Conservation (phyloP, 148 eudicot genomes). For the Nepenthes mirabilis region DNA sequence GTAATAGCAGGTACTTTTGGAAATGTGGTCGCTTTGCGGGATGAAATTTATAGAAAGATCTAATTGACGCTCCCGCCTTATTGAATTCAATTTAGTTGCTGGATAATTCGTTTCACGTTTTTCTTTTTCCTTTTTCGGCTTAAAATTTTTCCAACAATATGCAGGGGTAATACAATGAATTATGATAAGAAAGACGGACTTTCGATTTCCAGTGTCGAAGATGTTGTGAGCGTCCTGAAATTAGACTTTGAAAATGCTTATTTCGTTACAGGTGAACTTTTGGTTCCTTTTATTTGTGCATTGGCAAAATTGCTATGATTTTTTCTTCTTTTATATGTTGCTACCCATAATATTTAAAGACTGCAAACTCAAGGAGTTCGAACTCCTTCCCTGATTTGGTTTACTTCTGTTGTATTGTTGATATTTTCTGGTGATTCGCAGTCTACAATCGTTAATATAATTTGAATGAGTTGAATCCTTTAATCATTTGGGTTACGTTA, state of each 20-base stretch:
- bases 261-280: slow-evolving; percentile 60
- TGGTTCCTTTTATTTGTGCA: not conserved
- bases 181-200: slow-evolving; percentile 16
- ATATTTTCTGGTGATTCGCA: no score
- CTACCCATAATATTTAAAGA: no score
- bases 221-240: slow-evolving; percentile 40
- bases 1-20: slow-evolving; percentile 11
- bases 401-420: no score
- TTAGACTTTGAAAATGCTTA: slow-evolving; percentile 70
- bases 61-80: slow-evolving; percentile 1
- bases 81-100: not conserved
- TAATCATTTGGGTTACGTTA: no score
- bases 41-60: not conserved
- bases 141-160: not conserved
- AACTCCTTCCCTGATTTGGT: no score
- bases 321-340: not conserved
- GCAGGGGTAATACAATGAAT: slow-evolving; percentile 27
- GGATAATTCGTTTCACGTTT: not conserved
- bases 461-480: no score
- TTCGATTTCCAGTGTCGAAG: slow-evolving; percentile 43
- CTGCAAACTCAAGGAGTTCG: no score
- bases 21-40: not conserved
- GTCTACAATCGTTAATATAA: no score
- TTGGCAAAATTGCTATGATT: not conserved
- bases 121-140: not conserved